A percentile compares a stretch with the other conserved stretches of the same genome.
Conservation (phyloP, 495 filamentous ascomycete genomes). For the Penicillium angulare region DNA sequence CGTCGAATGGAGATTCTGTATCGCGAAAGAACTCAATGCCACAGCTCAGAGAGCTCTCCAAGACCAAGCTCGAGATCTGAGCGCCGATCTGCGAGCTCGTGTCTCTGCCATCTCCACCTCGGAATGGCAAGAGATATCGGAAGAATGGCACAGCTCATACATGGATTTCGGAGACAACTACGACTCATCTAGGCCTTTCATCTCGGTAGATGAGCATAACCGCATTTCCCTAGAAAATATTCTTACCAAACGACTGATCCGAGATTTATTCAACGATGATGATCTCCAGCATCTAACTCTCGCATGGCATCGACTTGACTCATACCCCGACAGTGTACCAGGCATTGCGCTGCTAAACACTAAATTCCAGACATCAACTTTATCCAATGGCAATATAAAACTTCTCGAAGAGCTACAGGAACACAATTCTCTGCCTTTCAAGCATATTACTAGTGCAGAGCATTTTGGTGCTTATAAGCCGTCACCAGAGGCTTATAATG, state of each 20-base stretch:
- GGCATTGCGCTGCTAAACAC: constrained; percentile 41
- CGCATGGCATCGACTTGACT: constrained; percentile 21
- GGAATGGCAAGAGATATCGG: constrained; percentile 11
- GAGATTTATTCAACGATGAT: constrained; percentile 13
- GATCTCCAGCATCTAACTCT: constrained; percentile 16
- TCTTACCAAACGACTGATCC: constrained; percentile 7
- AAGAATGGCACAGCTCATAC: constrained; percentile 19
- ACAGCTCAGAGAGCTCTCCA: constrained; percentile 10
- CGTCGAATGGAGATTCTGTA: constrained; percentile 22
- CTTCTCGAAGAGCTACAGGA: constrained; percentile 57
- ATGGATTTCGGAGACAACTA: constrained; percentile 20
- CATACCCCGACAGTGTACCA: constrained; percentile 14
- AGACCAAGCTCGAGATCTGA: constrained; percentile 5
- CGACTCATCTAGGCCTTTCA: constrained; percentile 17
- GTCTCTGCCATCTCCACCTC: constrained; percentile 11
- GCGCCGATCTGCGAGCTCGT: constrained; percentile 7
- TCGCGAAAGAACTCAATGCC: constrained; percentile 15
- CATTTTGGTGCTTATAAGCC: constrained; percentile 71
- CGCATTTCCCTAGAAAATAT: constrained; percentile 14
- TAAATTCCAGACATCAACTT: constrained; percentile 53
- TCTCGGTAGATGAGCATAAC: constrained; percentile 23
- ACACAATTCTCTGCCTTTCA: constrained; percentile 54
- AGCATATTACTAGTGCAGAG: constrained; percentile 56
- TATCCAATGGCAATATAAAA: constrained; percentile 68
- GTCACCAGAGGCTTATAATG: constrained; percentile 56